These are phyloP conservation scores for barrel medic (Medicago truncatula) DNA, from an alignment of 306 rosid genomes.

Conservation along the genomic window DNA sequence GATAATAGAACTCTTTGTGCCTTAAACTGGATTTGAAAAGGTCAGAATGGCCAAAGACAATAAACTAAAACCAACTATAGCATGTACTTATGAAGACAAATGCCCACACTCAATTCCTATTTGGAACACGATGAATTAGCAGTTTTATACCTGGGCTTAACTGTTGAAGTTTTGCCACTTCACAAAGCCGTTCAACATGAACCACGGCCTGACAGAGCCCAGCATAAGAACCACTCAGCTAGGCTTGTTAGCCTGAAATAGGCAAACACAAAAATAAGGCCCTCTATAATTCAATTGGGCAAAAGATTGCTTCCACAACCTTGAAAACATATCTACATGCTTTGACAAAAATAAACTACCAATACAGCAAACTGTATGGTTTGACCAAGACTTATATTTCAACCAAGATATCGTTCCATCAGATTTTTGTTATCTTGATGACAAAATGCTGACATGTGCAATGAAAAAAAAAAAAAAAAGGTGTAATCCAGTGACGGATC, in stretches of 20 bases:
- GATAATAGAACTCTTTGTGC: too few relatives aligned
- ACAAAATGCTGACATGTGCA: not conserved
- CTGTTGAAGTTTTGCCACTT: constrained; percentile 40
- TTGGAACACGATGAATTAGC: constrained; percentile 1
- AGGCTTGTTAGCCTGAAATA: constrained; percentile 50
- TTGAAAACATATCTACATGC: constrained; percentile 1
- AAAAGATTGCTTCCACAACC: constrained; percentile 34
- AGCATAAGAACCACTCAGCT: constrained; percentile 43
- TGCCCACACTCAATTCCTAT: not conserved
- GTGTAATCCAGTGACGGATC: not conserved
- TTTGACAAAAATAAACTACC: not conserved
- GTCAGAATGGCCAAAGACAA: too few relatives aligned
- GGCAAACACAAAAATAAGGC: constrained; percentile 48
- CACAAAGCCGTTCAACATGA: constrained; percentile 38
- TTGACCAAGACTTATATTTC: constrained; percentile 17
- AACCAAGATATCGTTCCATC: not conserved
- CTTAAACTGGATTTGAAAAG: too few relatives aligned
- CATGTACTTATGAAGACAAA: constrained; percentile 7
- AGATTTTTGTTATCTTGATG: not conserved
- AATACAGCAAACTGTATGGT: constrained; percentile 3
- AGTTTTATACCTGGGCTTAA: constrained; percentile 42
- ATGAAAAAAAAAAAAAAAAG: not conserved
- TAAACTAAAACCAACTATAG: too few relatives aligned
- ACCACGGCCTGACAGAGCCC: constrained; percentile 40
- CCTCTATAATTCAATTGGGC: constrained; percentile 30